A percentile compares a stretch with the other conserved stretches of the same genome.
Conservation (phyloP, 1,284 basidiomycete species). For the Calocybe gambosa region DNA sequence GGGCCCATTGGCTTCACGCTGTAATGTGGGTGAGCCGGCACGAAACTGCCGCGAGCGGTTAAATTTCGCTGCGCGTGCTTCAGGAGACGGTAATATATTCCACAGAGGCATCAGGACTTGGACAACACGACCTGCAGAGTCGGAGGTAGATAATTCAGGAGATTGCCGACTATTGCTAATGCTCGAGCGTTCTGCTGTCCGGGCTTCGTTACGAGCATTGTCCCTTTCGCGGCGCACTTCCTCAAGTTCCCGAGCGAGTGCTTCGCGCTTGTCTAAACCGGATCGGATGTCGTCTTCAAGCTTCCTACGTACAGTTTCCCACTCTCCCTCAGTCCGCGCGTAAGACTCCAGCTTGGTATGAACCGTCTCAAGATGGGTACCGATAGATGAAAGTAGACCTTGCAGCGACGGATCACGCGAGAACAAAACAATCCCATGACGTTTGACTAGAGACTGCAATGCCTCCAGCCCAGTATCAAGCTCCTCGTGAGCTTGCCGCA, state of each 20-base stretch:
- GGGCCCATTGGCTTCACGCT: conserved; percentile 27
- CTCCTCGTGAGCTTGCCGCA: conserved; percentile 38
- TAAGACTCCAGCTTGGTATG: conserved; percentile 45
- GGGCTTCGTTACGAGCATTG: conserved; percentile 40
- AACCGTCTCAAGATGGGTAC: conserved; percentile 49
- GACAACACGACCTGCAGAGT: conserved; percentile 35
- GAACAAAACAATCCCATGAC: conserved; percentile 47
- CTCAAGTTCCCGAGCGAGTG: conserved; percentile 48
- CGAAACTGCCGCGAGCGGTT: conserved; percentile 42
- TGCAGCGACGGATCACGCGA: conserved; percentile 47
- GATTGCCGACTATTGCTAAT: background rate
- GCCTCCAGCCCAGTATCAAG: conserved; percentile 42
- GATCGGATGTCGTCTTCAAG: conserved; percentile 46
- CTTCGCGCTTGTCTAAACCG: conserved; percentile 42
- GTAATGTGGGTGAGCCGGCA: conserved; percentile 38
- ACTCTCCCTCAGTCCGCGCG: conserved; percentile 41
- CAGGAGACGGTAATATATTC: conserved; percentile 73
- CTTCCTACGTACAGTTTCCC: conserved; percentile 36
- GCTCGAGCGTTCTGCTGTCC: conserved; percentile 11
- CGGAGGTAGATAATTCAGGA: background rate
- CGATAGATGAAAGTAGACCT: conserved; percentile 45
- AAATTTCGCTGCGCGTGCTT: conserved; percentile 66
- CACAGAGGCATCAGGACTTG: conserved; percentile 70
- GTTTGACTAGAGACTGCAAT: conserved; percentile 44
- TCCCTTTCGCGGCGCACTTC: conserved; percentile 51